Conservation (phyloP, 495 filamentous ascomycete species). For the Daldinia childiae region DNA sequence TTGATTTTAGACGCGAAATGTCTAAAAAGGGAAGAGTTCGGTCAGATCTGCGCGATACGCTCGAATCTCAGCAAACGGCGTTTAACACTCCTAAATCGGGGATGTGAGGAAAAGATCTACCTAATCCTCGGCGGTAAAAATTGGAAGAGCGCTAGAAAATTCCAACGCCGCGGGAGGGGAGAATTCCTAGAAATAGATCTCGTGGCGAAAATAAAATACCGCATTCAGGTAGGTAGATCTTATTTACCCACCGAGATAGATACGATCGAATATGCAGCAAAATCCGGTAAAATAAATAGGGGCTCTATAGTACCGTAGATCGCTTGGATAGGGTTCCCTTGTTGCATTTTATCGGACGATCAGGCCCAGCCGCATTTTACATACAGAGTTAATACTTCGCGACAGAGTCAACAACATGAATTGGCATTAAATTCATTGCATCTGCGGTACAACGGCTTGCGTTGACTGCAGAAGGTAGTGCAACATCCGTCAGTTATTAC, state of each 20-base stretch:
- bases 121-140: not conserved
- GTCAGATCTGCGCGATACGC: slow-evolving; percentile 17
- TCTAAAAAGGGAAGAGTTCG: not conserved
- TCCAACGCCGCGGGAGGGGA: not conserved
- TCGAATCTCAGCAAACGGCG: not conserved
- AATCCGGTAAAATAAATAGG: slow-evolving; percentile 12
- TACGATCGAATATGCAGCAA: not conserved
- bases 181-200: not conserved
- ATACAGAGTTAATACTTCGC: not conserved
- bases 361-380: not conserved
- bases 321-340: slow-evolving; percentile 8
- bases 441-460: slow-evolving; percentile 11
- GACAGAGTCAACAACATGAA: not conserved
- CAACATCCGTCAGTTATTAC: slow-evolving; percentile 13
- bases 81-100: slow-evolving; percentile 4
- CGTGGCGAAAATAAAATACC: not conserved
- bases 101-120: not conserved
- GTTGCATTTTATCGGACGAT: slow-evolving; percentile 10
- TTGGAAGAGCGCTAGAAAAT: not conserved
- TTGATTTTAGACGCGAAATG: not conserved
- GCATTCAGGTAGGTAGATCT: not conserved
- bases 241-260: not conserved
- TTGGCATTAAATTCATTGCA: not conserved
- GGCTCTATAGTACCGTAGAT: slow-evolving; percentile 8
- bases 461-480: slow-evolving; percentile 6